These are phyloP conservation scores for Talaromyces albobiverticillius DNA, from an alignment of 2,329 filamentous ascomycete genomes.

Conservation along the genomic window DNA sequence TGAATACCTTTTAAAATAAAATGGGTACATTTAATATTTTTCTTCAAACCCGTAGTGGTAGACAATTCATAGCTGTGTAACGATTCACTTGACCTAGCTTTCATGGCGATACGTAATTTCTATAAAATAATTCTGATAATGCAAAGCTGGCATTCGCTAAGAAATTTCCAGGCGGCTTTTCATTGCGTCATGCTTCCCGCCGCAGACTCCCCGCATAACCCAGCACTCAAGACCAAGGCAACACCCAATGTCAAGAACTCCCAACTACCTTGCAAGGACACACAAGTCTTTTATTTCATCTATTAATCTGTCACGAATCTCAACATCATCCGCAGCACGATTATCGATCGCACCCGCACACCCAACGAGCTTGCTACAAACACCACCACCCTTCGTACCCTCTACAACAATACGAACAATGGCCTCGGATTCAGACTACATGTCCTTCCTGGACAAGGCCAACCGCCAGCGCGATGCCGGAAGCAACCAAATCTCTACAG, in stretches of 20 bases:
- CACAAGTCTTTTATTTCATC: neutral
- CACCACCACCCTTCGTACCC: neutral
- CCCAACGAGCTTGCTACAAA: neutral
- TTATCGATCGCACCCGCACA: neutral
- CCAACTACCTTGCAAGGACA: neutral
- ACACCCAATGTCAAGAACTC: neutral
- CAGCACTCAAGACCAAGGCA: neutral
- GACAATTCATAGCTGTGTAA: neutral
- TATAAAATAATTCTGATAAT: too few species aligned
- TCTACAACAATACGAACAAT: conserved; percentile 26
- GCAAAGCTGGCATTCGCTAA: too few species aligned
- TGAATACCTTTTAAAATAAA: conserved; percentile 23
- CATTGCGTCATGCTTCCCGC: conserved; percentile 6
- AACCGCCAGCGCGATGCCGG: conserved; percentile 61
- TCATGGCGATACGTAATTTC: too few species aligned
- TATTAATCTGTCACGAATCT: neutral
- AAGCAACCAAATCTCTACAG: conserved; percentile 18
- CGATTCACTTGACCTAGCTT: too few species aligned
- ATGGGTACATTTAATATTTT: conserved; percentile 3
- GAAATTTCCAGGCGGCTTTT: neutral
- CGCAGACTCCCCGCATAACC: neutral
- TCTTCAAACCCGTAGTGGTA: neutral
- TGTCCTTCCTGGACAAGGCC: conserved; percentile 80
- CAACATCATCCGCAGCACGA: neutral
- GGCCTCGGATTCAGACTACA: conserved; percentile 74